Percentiles rank a stretch among this genome's conserved stretches.
Conservation (phyloP, 148 eudicot species). For the Nepenthes mirabilis region DNA sequence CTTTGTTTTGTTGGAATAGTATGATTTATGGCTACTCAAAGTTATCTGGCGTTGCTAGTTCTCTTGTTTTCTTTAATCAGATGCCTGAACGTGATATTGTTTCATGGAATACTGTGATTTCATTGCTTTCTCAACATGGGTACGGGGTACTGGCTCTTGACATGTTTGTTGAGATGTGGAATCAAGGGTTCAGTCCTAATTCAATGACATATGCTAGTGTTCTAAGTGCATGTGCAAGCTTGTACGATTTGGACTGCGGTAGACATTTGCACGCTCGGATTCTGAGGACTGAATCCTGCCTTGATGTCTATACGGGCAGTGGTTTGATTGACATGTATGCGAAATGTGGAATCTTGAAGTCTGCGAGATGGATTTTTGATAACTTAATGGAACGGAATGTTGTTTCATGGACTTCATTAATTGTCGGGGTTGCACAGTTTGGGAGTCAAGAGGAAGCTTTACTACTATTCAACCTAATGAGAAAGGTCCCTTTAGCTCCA, state of each 20-base stretch:
- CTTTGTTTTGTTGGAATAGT: constrained; percentile 30
- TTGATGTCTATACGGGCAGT: constrained; percentile 23
- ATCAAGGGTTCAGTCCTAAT: constrained; percentile 19
- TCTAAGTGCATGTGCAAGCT: constrained; percentile 22
- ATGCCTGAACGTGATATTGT: constrained; percentile 23
- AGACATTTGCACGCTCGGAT: constrained; percentile 32
- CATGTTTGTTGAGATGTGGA: constrained; percentile 29
- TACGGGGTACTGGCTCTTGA: constrained; percentile 10
- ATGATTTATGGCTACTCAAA: constrained; percentile 28
- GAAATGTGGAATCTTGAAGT: constrained; percentile 22
- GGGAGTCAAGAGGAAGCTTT: constrained; percentile 23
- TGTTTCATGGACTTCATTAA: constrained; percentile 32
- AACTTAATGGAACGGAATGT: constrained; percentile 11
- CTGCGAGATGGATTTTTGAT: constrained; percentile 20
- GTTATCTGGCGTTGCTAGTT: constrained; percentile 9
- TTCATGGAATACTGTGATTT: constrained; percentile 34
- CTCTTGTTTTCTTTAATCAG: constrained; percentile 18
- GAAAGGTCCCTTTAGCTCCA: constrained; percentile 14
- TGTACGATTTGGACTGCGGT: constrained; percentile 23
- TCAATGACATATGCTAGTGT: constrained; percentile 32
- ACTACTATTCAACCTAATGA: constrained; percentile 20
- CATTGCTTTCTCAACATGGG: constrained; percentile 20
- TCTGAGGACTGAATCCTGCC: constrained; percentile 12
- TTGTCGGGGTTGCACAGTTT: constrained; percentile 18
- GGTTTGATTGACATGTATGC: constrained; percentile 32